Conservation (phyloP, 1,284 basidiomycete species). For the Cryptococcus sp. region DNA sequence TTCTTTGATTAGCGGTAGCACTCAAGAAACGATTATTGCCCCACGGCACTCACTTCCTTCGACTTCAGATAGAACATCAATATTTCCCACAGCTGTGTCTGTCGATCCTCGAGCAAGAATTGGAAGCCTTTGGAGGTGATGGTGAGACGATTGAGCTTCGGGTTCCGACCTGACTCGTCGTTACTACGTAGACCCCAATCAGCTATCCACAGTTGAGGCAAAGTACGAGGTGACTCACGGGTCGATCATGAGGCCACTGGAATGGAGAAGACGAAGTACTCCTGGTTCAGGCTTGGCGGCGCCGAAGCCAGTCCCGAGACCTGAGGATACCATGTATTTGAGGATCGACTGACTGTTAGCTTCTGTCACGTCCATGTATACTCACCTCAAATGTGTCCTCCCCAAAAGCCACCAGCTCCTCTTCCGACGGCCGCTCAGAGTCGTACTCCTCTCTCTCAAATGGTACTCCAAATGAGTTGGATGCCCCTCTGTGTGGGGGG, state of each 20-base stretch:
- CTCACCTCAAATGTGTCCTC: conserved; percentile 90
- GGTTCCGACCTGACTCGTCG: conserved; percentile 23
- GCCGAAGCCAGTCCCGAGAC: conserved; percentile 58
- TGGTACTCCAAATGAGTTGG: conserved; percentile 85
- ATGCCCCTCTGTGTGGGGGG: conserved; percentile 64
- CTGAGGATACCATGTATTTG: conserved; percentile 97
- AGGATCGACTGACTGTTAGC: conserved; percentile 68
- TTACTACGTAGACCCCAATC: neutral
- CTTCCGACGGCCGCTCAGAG: conserved; percentile 47
- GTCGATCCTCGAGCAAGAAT: conserved; percentile 92
- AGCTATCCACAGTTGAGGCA: conserved; percentile 18
- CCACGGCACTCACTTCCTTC: conserved; percentile 32
- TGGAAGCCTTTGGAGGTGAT: conserved; percentile 97
- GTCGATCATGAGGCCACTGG: conserved; percentile 79
- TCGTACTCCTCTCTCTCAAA: conserved; percentile 58
- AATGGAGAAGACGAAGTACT: conserved; percentile 76
- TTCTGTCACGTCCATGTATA: conserved; percentile 5
- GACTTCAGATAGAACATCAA: conserved; percentile 70
- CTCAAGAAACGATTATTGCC: no score
- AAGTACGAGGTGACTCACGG: conserved; percentile 25
- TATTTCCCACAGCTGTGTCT: conserved; percentile 96
- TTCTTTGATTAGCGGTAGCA: conserved; percentile 9
- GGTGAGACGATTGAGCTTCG: conserved; percentile 55
- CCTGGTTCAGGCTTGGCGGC: conserved; percentile 58
- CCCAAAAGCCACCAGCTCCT: conserved; percentile 77